Conservation (phyloP, 768 basidiomycete species). For the Tricholoma furcatifolium region DNA sequence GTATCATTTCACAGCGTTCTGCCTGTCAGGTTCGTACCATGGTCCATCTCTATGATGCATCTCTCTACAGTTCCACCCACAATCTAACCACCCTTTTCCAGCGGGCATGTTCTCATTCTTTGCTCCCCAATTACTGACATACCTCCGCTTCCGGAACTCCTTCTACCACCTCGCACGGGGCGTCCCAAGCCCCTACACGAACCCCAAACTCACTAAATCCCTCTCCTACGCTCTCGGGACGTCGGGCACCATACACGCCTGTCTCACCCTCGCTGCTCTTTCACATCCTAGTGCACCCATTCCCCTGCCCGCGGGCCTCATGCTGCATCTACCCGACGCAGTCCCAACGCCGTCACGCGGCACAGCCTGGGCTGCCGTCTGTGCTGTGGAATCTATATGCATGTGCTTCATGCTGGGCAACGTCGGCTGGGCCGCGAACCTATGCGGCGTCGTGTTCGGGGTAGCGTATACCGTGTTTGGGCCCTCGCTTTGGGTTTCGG, state of each 20-base stretch:
- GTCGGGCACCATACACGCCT: slow-evolving; percentile 7
- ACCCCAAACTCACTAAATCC: slow-evolving; percentile 6
- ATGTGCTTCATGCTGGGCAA: slow-evolving; percentile 3
- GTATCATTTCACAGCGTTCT: slow-evolving; percentile 10
- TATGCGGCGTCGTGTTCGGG: slow-evolving; percentile 8
- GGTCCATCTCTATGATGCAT: too few species aligned
- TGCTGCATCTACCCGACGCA: not conserved
- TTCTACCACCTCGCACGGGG: slow-evolving; percentile 9
- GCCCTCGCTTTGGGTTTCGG: slow-evolving; percentile 3
- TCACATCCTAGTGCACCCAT: not conserved
- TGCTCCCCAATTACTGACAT: slow-evolving; percentile 3
- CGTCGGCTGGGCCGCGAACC: slow-evolving; percentile 10
- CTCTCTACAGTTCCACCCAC: too few species aligned
- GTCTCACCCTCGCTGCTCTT: not conserved
- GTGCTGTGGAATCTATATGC: slow-evolving; percentile 2
- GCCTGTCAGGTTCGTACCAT: not conserved
- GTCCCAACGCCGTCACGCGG: not conserved
- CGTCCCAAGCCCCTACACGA: slow-evolving; percentile 7
- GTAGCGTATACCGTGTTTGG: not conserved
- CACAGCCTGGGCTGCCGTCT: slow-evolving; percentile 1
- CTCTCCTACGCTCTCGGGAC: slow-evolving; percentile 6
- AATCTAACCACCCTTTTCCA: not conserved
- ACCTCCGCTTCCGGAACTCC: slow-evolving; percentile 8
- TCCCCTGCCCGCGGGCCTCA: not conserved
- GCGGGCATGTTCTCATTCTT: slow-evolving; percentile 14